Evolutionary conservation across 352 stramenopile genomes (phyloP).

Genomic region (Peronosclerospora sorghi): DNA sequence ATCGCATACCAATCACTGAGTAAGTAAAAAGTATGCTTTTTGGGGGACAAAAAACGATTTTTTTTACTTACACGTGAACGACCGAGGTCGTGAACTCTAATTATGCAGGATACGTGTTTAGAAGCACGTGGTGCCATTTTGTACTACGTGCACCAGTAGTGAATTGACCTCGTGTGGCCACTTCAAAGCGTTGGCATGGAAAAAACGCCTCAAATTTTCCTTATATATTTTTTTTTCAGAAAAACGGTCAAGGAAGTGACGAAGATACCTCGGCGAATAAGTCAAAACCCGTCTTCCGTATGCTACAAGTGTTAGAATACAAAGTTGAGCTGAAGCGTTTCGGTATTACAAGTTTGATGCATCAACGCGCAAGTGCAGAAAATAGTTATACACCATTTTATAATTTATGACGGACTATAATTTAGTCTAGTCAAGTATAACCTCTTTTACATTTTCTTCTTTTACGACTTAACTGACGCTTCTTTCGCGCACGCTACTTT

Average conservation of each 20-base stretch:
- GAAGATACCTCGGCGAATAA: conserved; percentile 11
- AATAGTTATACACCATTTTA: too few relatives aligned
- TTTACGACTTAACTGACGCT: too few relatives aligned
- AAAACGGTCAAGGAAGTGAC: conserved; percentile 24
- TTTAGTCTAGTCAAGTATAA: too few relatives aligned
- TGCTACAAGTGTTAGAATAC: too few relatives aligned
- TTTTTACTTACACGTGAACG: conserved; percentile 28
- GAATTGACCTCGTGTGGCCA: conserved; percentile 56
- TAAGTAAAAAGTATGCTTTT: background rate
- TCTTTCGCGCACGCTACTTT: too few relatives aligned
- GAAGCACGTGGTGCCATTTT: conserved; percentile 81
- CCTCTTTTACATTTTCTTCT: too few relatives aligned
- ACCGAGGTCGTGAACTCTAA: conserved; percentile 34
- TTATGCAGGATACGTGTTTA: conserved; percentile 38
- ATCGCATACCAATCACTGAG: background rate
- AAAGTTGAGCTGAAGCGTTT: too few relatives aligned
- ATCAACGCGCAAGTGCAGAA: too few relatives aligned
- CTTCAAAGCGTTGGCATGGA: conserved; percentile 74
- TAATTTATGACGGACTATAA: too few relatives aligned
- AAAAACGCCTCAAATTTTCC: conserved; percentile 83
- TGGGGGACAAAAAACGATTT: too few relatives aligned
- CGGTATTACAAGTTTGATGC: too few relatives aligned
- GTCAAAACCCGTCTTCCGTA: conserved; percentile 30
- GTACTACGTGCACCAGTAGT: conserved; percentile 70
- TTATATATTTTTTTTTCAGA: conserved; percentile 76